Percentiles rank a stretch among this genome's conserved stretches.
Conservation (phyloP, 148 eudicot species). For the Euryodendron excelsum region DNA sequence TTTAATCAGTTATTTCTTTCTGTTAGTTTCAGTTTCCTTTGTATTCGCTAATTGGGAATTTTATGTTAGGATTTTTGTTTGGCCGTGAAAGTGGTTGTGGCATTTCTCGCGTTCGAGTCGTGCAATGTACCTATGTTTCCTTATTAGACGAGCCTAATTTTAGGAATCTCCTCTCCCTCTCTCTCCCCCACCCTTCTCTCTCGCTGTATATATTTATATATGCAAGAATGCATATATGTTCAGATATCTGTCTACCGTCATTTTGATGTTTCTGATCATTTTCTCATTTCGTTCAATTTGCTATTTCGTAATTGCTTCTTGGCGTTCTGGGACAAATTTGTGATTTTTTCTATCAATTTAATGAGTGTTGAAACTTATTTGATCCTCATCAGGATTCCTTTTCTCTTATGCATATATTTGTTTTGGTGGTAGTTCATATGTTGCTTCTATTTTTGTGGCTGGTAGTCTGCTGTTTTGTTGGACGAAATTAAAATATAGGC, state of each 20-base stretch:
- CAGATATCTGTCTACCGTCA: background rate
- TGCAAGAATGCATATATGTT: background rate
- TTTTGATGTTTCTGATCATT: background rate
- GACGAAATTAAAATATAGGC: background rate
- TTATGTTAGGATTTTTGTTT: background rate
- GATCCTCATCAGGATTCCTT: background rate
- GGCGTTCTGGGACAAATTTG: background rate
- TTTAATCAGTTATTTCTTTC: constrained; percentile 8
- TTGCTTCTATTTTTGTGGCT: too few species aligned
- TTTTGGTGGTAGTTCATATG: background rate
- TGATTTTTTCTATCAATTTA: background rate
- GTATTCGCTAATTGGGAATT: background rate
- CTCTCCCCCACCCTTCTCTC: background rate
- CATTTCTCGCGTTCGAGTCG: background rate
- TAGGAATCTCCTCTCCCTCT: too few species aligned
- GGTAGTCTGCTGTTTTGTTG: too few species aligned
- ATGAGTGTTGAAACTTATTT: too few species aligned
- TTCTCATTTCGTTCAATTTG: background rate
- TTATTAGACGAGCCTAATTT: background rate
- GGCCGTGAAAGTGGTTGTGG: too few species aligned
- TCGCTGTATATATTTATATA: background rate
- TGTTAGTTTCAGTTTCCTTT: background rate
- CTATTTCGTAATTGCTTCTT: background rate
- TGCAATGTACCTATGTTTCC: background rate
- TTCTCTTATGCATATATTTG: background rate